These are phyloP conservation scores for Leonotis leonurus DNA, from an alignment of 257 asterid genomes.

Conservation along the genomic window DNA sequence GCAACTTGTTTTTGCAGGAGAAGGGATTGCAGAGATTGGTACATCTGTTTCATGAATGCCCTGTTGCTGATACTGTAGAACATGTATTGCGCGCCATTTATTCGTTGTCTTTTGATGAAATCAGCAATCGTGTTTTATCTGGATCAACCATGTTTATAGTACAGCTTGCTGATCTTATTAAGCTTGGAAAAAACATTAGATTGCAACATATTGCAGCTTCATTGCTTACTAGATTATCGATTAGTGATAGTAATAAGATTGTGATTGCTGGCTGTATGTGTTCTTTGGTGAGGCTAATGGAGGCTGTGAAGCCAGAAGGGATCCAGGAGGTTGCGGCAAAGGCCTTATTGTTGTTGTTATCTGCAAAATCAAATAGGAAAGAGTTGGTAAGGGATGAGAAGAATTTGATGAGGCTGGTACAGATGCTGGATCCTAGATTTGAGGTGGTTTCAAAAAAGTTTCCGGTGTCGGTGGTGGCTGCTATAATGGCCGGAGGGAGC, in stretches of 20 bases:
- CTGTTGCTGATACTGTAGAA: slow-evolving; percentile 55
- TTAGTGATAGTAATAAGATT: slow-evolving; percentile 58
- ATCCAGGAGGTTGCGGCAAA: slow-evolving; percentile 77
- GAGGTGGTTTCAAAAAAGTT: slow-evolving; percentile 63
- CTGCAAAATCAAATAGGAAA: slow-evolving; percentile 67
- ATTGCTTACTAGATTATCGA: slow-evolving; percentile 56
- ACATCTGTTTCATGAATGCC: slow-evolving; percentile 56
- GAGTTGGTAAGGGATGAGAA: slow-evolving; percentile 82
- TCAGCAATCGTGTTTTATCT: slow-evolving; percentile 43
- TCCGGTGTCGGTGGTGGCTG: slow-evolving; percentile 76
- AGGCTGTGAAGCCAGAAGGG: slow-evolving; percentile 82
- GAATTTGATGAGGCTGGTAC: slow-evolving; percentile 63
- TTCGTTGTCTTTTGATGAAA: slow-evolving; percentile 52
- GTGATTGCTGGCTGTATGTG: slow-evolving; percentile 67
- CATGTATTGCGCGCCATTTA: slow-evolving; percentile 71
- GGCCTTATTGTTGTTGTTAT: slow-evolving; percentile 57
- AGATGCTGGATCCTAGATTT: slow-evolving; percentile 67
- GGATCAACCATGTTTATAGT: slow-evolving; percentile 47
- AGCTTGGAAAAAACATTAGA: slow-evolving; percentile 54
- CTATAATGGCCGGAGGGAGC: slow-evolving; percentile 88
- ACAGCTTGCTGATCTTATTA: slow-evolving; percentile 61
- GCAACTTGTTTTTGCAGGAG: slow-evolving; percentile 48
- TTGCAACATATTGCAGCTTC: slow-evolving; percentile 76
- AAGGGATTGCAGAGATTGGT: slow-evolving; percentile 61
- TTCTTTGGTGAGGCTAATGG: slow-evolving; percentile 81